A percentile compares a stretch with the other conserved stretches of the same genome.
Evolutionary conservation across 106 monocot species (phyloP).

Genomic region (Gastrodia elata): DNA sequence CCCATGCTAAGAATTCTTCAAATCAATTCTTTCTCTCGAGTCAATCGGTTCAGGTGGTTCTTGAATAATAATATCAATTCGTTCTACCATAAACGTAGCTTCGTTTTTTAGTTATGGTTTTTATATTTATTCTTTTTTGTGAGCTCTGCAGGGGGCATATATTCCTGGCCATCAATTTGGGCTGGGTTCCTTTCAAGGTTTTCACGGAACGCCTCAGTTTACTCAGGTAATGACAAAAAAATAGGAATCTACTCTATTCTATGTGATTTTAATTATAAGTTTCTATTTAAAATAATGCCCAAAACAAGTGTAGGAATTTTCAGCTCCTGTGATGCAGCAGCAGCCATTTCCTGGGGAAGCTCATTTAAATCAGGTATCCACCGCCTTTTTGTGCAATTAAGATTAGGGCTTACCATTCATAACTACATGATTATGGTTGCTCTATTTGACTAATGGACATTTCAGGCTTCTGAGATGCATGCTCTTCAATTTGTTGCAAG

Average conservation of each 20-base stretch:
- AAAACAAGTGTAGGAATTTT: slow-evolving; percentile 4
- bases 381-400: neutral
- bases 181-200: slow-evolving; percentile 3
- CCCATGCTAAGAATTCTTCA: slow-evolving; percentile 29
- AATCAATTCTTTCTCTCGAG: slow-evolving; percentile 36
- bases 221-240: slow-evolving; percentile 7
- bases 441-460: neutral
- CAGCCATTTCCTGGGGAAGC: neutral
- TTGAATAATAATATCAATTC: too few relatives aligned
- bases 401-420: neutral
- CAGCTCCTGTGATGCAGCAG: slow-evolving; percentile 13
- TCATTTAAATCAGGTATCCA: slow-evolving; percentile 6
- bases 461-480: slow-evolving; percentile 14
- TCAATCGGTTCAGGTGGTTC: slow-evolving; percentile 42
- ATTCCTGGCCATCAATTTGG: slow-evolving; percentile 11
- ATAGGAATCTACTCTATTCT: neutral
- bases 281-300: neutral
- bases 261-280: neutral
- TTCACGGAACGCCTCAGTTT: slow-evolving; percentile 10
- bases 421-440: neutral
- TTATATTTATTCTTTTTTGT: neutral
- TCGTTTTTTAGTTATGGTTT: neutral
- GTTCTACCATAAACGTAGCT: neutral
- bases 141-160: slow-evolving; percentile 5
- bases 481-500: slow-evolving; percentile 21